Evolutionary conservation across 1,284 basidiomycete species (phyloP).

Genomic region (Papiliotrema terrestris): DNA sequence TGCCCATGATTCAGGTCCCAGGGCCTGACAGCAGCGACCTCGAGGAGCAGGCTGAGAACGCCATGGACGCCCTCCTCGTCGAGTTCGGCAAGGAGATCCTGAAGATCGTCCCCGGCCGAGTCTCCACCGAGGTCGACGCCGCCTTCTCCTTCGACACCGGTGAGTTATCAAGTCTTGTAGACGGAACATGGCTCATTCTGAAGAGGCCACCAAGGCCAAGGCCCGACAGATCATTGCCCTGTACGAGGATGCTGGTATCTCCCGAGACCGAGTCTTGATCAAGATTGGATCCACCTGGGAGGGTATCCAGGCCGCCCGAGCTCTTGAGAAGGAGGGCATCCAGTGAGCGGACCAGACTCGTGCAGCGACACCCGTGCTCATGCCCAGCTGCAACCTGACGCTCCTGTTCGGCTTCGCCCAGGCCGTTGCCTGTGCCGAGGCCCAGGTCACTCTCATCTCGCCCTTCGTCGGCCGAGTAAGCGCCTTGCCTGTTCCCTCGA

Average conservation of each 20-base stretch:
- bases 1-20: neutral
- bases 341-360: conserved; percentile 52
- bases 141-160: conserved; percentile 90
- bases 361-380: neutral
- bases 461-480: conserved; percentile 95
- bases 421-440: conserved; percentile 98
- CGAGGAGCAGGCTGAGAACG: conserved; percentile 68
- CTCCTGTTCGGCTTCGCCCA: conserved; percentile 97
- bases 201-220: conserved; percentile 52
- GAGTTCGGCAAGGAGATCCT: conserved; percentile 97
- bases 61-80: conserved; percentile 87
- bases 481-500: conserved; percentile 15
- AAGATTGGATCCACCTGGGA: conserved; percentile 99
- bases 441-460: conserved; percentile 95
- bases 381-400: conserved; percentile 83
- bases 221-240: conserved; percentile 90
- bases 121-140: conserved; percentile 98
- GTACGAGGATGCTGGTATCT: conserved; percentile 86
- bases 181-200: neutral
- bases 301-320: conserved; percentile 96
- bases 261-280: conserved; percentile 92
- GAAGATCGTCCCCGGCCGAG: conserved; percentile 92
- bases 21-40: conserved; percentile 51
- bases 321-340: conserved; percentile 90
- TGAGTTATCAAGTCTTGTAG: conserved; percentile 22